Percentiles rank a stretch among this genome's conserved stretches.
phyloP scores from a whole-genome alignment of 257 asterid species.

The Jasminum sambac region DNA sequence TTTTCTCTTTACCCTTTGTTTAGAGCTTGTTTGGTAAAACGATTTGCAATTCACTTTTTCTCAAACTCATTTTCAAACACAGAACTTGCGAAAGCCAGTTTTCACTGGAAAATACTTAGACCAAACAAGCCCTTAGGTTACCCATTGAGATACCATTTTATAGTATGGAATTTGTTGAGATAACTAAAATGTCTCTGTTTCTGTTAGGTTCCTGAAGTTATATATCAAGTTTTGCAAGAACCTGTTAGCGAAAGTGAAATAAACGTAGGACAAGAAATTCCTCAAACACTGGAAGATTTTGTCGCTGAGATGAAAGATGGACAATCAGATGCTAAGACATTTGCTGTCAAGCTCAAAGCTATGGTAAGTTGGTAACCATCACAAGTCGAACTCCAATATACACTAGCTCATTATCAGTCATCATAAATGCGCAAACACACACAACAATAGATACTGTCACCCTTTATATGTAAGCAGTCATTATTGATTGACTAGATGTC shows the following conservation, averaged over 20 bases:
- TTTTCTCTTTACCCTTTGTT: no score
- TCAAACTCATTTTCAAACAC: no score
- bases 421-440: not conserved
- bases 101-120: no score
- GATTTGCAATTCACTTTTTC: no score
- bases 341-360: slow-evolving; percentile 73
- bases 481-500: no score
- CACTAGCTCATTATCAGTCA: not conserved
- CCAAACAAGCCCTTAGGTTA: no score
- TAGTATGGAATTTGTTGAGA: not conserved
- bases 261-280: slow-evolving; percentile 38
- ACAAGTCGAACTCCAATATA: no score
- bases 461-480: no score
- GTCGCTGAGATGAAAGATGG: slow-evolving; percentile 55
- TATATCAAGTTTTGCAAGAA: slow-evolving; percentile 76
- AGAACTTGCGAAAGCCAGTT: no score
- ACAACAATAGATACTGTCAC: not conserved
- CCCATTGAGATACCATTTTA: not conserved
- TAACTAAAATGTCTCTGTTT: slow-evolving; percentile 5
- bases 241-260: slow-evolving; percentile 41
- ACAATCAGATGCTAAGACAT: slow-evolving; percentile 66
- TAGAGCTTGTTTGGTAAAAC: no score
- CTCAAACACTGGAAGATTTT: slow-evolving; percentile 67
- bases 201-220: slow-evolving; percentile 85
- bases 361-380: slow-evolving; percentile 78